phyloP scores from a whole-genome alignment of 1,139 yeast genomes.

The Kurtzmaniella natalensis region DNA sequence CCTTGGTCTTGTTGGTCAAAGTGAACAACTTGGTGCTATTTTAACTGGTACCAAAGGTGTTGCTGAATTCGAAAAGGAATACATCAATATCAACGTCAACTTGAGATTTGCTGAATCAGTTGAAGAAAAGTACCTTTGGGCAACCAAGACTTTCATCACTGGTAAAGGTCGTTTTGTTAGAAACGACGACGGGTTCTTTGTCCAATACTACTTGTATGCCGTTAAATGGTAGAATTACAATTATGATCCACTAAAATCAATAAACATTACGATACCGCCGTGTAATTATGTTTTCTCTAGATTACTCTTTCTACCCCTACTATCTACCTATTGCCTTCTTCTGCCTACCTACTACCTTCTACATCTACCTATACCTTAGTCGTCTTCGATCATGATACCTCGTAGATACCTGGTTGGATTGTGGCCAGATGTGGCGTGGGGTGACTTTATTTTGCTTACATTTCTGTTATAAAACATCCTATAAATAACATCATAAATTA shows the following conservation, averaged over 20 bases:
- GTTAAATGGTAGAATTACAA: slow-evolving; percentile 10
- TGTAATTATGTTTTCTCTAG: too few species aligned
- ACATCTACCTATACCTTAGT: too few species aligned
- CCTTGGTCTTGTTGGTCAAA: slow-evolving; percentile 40
- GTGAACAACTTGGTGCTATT: slow-evolving; percentile 31
- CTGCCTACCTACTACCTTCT: too few species aligned
- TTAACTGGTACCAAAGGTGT: slow-evolving; percentile 21
- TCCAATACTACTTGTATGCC: slow-evolving; percentile 48
- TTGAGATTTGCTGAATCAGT: slow-evolving; percentile 34
- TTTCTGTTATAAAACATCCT: too few species aligned
- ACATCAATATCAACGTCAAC: slow-evolving; percentile 44
- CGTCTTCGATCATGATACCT: too few species aligned
- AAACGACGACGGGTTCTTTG: slow-evolving; percentile 38
- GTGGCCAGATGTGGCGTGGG: too few species aligned
- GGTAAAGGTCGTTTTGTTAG: slow-evolving; percentile 55
- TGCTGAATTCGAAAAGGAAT: slow-evolving; percentile 40
- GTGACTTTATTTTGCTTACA: too few species aligned
- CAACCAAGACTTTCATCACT: slow-evolving; percentile 35
- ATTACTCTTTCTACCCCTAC: too few species aligned
- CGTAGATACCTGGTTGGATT: too few species aligned
- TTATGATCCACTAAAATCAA: background rate
- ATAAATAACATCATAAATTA: too few species aligned
- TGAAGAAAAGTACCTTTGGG: slow-evolving; percentile 46
- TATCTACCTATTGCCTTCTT: too few species aligned
- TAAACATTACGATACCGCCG: too few species aligned